phyloP scores from a whole-genome alignment of 768 basidiomycete species.

The Pulveroboletus sp. region DNA sequence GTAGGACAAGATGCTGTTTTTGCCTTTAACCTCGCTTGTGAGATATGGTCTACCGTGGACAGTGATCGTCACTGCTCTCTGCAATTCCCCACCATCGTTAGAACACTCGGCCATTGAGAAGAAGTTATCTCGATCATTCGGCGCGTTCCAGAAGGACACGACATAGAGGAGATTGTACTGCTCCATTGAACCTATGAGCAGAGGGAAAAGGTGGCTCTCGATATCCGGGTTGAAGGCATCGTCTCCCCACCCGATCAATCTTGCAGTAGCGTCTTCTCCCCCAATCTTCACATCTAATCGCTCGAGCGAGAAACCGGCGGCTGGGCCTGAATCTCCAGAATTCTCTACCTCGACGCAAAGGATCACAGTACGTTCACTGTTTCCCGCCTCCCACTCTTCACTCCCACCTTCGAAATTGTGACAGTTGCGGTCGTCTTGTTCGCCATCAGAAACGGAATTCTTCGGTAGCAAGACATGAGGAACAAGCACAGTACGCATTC shows the following conservation, averaged over 20 bases:
- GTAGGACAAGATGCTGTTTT: conserved; percentile 33
- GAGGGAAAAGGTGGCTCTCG: conserved; percentile 57
- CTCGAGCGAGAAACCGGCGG: conserved; percentile 71
- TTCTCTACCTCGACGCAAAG: conserved; percentile 93
- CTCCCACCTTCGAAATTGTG: conserved; percentile 43
- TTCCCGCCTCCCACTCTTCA: conserved; percentile 55
- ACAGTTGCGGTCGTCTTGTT: conserved; percentile 30
- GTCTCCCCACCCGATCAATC: conserved; percentile 48
- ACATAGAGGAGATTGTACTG: conserved; percentile 89
- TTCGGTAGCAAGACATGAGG: conserved; percentile 74
- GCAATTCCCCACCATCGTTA: conserved; percentile 43
- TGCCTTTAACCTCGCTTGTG: conserved; percentile 17
- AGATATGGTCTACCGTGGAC: conserved; percentile 70
- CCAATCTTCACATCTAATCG: conserved; percentile 70
- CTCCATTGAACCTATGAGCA: conserved; percentile 63
- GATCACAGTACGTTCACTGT: conserved; percentile 79
- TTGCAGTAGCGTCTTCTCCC: conserved; percentile 55
- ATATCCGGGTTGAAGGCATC: conserved; percentile 29
- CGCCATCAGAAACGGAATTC: conserved; percentile 13
- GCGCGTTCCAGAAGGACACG: conserved; percentile 71
- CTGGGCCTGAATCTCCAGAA: conserved; percentile 54
- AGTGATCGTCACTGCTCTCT: conserved; percentile 75
- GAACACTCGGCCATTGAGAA: conserved; percentile 31
- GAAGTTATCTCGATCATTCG: conserved; percentile 47
- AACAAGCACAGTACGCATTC: conserved; percentile 93